phyloP scores from a whole-genome alignment of 805 yeast species.

The Pichia manshurica region DNA sequence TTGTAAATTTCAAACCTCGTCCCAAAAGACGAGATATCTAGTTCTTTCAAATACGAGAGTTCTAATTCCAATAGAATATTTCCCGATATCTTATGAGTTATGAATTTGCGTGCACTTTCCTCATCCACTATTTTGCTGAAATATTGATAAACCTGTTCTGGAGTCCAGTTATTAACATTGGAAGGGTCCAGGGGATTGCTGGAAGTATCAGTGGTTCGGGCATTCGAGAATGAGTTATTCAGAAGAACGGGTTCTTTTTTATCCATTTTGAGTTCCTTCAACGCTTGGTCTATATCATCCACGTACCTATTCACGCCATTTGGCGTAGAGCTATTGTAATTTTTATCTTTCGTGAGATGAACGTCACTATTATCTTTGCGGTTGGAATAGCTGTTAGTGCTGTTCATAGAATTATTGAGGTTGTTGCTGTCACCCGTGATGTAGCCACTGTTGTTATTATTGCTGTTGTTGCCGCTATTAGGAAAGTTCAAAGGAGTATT shows the following conservation, averaged over 20 bases:
- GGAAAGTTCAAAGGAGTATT: neutral
- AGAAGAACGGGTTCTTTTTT: neutral
- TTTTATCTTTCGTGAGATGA: too few relatives aligned
- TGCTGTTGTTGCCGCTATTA: neutral
- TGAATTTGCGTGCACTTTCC: constrained; percentile 71
- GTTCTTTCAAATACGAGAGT: constrained; percentile 77
- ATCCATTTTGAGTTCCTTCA: constrained; percentile 48
- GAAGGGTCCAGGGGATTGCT: constrained; percentile 36
- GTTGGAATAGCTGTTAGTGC: neutral
- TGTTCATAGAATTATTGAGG: neutral
- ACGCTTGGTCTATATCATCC: constrained; percentile 67
- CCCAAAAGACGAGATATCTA: constrained; percentile 90
- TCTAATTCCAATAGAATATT: constrained; percentile 79
- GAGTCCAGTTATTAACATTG: constrained; percentile 65
- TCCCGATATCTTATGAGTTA: constrained; percentile 86
- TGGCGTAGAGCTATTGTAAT: neutral
- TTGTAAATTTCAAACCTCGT: constrained; percentile 88
- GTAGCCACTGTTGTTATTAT: neutral
- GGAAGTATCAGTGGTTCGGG: neutral
- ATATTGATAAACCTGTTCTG: constrained; percentile 77
- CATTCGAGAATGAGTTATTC: neutral
- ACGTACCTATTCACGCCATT: constrained; percentile 38
- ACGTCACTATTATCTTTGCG: neutral
- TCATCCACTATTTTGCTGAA: constrained; percentile 65
- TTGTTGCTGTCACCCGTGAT: neutral